Conservation (phyloP, 2,329 filamentous ascomycete genomes). For the Cytospora paraplurivora region DNA sequence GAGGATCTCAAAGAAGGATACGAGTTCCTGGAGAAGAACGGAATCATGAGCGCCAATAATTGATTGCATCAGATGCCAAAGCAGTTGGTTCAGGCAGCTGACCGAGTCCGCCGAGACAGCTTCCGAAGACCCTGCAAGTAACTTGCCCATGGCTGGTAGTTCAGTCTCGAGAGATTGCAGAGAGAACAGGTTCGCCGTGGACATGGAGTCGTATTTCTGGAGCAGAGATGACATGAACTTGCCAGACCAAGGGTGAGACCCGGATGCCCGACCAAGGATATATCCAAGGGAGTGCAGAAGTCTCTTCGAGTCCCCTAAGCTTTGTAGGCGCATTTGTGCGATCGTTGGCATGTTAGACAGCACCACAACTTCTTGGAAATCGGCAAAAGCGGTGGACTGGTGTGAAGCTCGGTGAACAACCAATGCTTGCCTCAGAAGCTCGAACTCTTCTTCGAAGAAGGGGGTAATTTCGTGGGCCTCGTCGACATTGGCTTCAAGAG, state of each 20-base stretch:
- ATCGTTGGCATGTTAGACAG: constrained; percentile 50
- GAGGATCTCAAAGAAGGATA: constrained; percentile 32
- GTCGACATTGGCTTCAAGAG: constrained; percentile 51
- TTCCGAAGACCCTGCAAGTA: constrained; percentile 52
- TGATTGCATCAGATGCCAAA: constrained; percentile 50
- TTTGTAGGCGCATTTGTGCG: constrained; percentile 47
- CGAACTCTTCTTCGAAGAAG: constrained; percentile 58
- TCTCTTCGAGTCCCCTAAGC: constrained; percentile 41
- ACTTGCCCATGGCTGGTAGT: constrained; percentile 60
- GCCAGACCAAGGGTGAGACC: constrained; percentile 49
- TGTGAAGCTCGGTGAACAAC: constrained; percentile 43
- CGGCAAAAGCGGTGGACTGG: constrained; percentile 31
- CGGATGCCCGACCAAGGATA: constrained; percentile 40
- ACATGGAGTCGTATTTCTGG: constrained; percentile 53
- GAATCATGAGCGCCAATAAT: constrained; percentile 45
- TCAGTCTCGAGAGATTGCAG: constrained; percentile 67
- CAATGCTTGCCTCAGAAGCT: constrained; percentile 56
- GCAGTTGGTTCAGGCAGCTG: constrained; percentile 48
- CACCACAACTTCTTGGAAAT: constrained; percentile 47
- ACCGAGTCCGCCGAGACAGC: constrained; percentile 55
- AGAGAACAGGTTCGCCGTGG: constrained; percentile 58
- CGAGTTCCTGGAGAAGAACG: constrained; percentile 36
- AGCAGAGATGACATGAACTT: constrained; percentile 56
- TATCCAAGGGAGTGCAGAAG: constrained; percentile 52
- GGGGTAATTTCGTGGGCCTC: constrained; percentile 46